Conservation (phyloP, 2,329 filamentous ascomycete genomes). For the Cladophialophora bantiana region DNA sequence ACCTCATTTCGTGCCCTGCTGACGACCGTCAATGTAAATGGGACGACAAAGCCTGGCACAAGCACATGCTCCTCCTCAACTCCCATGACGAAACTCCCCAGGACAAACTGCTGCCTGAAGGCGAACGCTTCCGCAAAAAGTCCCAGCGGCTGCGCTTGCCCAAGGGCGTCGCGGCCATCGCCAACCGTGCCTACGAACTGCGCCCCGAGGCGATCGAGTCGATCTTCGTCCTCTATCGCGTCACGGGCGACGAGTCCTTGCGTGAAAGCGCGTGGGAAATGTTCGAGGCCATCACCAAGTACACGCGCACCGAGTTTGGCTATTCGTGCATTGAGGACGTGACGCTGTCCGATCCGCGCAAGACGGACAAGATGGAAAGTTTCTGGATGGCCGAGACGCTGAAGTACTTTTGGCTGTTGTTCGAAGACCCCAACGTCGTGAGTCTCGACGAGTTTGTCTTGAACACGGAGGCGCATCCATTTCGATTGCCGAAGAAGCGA, state of each 20-base stretch:
- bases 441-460: conserved; percentile 41
- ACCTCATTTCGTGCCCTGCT: conserved; percentile 52
- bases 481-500: conserved; percentile 23
- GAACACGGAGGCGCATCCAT: conserved; percentile 41
- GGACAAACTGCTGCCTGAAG: conserved; percentile 27
- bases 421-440: conserved; percentile 38
- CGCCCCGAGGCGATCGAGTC: conserved; percentile 68
- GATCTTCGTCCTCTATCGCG: conserved; percentile 66
- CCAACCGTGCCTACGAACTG: conserved; percentile 64
- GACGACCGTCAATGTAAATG: conserved; percentile 49
- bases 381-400: conserved; percentile 44
- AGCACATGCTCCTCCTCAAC: conserved; percentile 32
- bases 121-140: conserved; percentile 34
- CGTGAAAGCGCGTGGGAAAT: conserved; percentile 58
- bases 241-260: conserved; percentile 61
- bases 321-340: conserved; percentile 46
- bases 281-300: conserved; percentile 55
- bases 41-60: conserved; percentile 47
- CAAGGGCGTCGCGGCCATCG: conserved; percentile 33
- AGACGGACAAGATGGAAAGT: conserved; percentile 41
- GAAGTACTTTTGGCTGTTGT: conserved; percentile 43
- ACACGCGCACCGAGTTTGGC: conserved; percentile 52
- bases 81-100: conserved; percentile 37
- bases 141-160: conserved; percentile 51
- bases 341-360: conserved; percentile 20